Evolutionary conservation across 495 filamentous ascomycete species (phyloP), one percentile per base, ranked within the genome.

Genomic region (Xanthoparmelia taractica): DNA sequence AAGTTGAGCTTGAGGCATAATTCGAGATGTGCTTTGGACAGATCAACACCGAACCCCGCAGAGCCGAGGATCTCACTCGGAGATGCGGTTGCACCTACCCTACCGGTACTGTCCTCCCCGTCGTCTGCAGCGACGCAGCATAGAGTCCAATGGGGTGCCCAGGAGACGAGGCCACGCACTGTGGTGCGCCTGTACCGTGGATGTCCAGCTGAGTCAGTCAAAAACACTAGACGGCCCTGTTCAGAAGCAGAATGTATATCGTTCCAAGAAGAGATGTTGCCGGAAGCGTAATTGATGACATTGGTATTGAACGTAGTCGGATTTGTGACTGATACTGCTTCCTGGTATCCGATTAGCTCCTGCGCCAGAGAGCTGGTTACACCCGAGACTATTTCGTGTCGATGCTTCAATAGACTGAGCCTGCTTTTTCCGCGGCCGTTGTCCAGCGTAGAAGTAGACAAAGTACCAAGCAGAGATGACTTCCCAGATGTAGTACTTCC

Each of bases 401-500:
- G 83, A 73, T 98, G 94, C 68, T 92, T 96, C 56, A 97, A 78
- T 11, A 97, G 76, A 66, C 88, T 91, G 43, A 96, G 80, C 65
- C 94, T 80, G 68, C 89, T 93, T 69, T 89, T 92, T 1, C 94
- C 94, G 59, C 92, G 80, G 6, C 93, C 94, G 74, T 98, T 96
- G 69, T 98, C 94, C 15, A 96, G 77, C 13, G 87, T 86, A 4
- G 90, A 90, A 6, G 89, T 94, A 0, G 91, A 92, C 57, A 98
- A 75, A 4, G 90, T 93, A 1, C 95, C 94, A 20, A 98, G 71
- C 31, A 98, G 78, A 18, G 89, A 95, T 1, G 93, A 95, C 73
- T 98, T 98, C 13, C 94, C 94, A 20, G 90, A 92, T n/a, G 87
- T 89, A 27, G 91, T 96, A 15, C 92, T 86, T 1, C 94, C 94